Evolutionary conservation across 768 basidiomycete genomes (phyloP), one percentile per base, ranked within the genome.

Genomic region (Mycena sanguinolenta): DNA sequence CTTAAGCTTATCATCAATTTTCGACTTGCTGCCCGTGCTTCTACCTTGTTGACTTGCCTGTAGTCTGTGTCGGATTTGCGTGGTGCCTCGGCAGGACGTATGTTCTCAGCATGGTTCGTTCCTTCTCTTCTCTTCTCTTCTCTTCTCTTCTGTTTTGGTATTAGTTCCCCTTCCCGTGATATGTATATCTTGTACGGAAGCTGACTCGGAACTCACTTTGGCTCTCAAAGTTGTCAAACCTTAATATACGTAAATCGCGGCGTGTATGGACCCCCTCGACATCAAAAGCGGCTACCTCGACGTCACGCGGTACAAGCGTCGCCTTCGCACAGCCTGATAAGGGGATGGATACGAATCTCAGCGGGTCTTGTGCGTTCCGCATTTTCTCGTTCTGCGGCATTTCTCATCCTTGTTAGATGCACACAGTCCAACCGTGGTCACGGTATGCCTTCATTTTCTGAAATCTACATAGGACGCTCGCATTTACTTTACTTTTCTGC

Each of bases 361-460:
- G 46, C n/a, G 46, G 46, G 46, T 23, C 6, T 49, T 19, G 42
- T 44, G 42, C 42, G 42, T 44, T 44, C 42, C 13, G 42, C n/a
- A 7, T 49, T 49, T 49, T 13, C 46, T 49, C 6, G 25, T 49
- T 49, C 23, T 49, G 46, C 46, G 25, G 46, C 46, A 49, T 49
- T 49, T 49, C 21, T 49, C n/a, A 49, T 49, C 46, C 46, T 49
- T 23, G 46, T 49, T 49, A 49, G 46, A 49, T 49, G 46, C 42
- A 44, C 42, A 44, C 42, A n/a, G n/a, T n/a, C n/a, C n/a, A n/a
- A n/a, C n/a, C n/a, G n/a, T n/a, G n/a, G n/a, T n/a, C n/a, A n/a
- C 42, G 42, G 42, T 44, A 44, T 44, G 42, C 42, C 42, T 44
- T 17, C 7, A 4, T 44, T 7, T 38, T 38, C 16, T 17, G 4